Base-by-base conservation (phyloP, 192 early-diverging fungal species). In the Backusella australiensis region DNA sequence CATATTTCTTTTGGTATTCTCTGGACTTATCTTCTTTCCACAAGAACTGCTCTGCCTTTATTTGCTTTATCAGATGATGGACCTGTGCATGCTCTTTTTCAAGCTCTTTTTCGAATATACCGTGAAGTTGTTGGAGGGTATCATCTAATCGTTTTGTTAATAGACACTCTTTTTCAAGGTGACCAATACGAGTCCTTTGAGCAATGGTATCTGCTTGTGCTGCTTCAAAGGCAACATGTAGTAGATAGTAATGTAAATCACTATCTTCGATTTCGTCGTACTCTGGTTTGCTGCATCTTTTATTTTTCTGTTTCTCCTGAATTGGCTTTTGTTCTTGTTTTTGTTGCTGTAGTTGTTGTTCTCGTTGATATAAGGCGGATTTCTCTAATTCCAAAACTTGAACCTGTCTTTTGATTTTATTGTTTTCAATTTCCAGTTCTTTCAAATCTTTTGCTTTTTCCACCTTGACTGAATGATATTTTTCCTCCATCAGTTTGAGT, bases 91-190 rank as follows among this genome's bases (percentile, higher is more conserved):
- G 34, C 6, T 34, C 67, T 35, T n/a, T 68, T 19, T 68, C 67
- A 36, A 68, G 67, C 4, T n/a, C 35, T 36, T 68, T 68, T n/a
- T 36, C 35, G 2, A 68, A 68, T 68, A 68, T 68, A 68, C 35
- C 17, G 1, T 34, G 17, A 17, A 68, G 19, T 6, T 68, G 34
- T 36, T 68, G 29, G 7, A 68, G 35, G 7, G 67, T 35, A 14
- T 9, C 35, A 6, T 68, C 17, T 2, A 68, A 68, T 68, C 7
- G n/a, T 11, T 36, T 36, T 12, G 35, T 68, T 34, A 68, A n/a
- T 35, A 6, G 19, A 32, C 19, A n/a, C 46, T 46, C 39, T 23
- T 41, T 41, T 71, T 71, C 70, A 29, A 71, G 34, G 23, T 71
- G 70, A 49, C 9, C 15, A 26, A 71, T 71, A 9, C 39, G 35